These are phyloP conservation scores for Escovopsis sp. DNA, from an alignment of 2,329 filamentous ascomycete species.

Conservation along the genomic window DNA sequence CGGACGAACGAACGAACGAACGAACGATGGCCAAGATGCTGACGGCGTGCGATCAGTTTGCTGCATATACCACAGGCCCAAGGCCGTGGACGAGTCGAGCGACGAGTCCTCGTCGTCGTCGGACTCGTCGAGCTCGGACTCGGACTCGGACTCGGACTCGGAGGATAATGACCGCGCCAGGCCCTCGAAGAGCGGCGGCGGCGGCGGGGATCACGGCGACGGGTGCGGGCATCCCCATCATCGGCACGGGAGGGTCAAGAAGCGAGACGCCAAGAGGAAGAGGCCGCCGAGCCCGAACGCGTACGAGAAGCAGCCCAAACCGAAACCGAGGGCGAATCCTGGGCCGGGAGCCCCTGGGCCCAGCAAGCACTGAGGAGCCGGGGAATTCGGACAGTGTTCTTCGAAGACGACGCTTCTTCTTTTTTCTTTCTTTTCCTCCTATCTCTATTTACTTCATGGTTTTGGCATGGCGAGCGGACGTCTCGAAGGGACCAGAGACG, in stretches of 20 bases:
- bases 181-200: conserved; percentile 19
- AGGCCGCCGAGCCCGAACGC: conserved; percentile 59
- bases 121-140: conserved; percentile 37
- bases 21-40: not conserved
- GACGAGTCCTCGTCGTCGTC: conserved; percentile 41
- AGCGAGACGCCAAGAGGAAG: conserved; percentile 22
- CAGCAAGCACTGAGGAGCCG: not conserved
- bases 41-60: conserved; percentile 53
- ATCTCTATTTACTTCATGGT: not conserved
- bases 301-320: conserved; percentile 57
- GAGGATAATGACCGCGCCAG: conserved; percentile 24
- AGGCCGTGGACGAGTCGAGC: conserved; percentile 68
- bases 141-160: conserved; percentile 34
- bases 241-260: conserved; percentile 12
- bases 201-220: not conserved
- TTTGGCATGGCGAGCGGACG: not conserved
- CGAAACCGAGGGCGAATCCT: conserved; percentile 22
- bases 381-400: not conserved
- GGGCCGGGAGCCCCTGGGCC: too few species aligned
- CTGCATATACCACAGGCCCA: conserved; percentile 91
- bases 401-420: not conserved
- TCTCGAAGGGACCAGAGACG: not conserved
- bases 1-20: not conserved
- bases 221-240: conserved; percentile 21
- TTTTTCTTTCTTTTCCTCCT: not conserved